These are phyloP conservation scores for Hygrophoropsis aurantiaca DNA, from an alignment of 768 basidiomycete genomes.

Conservation along the genomic window DNA sequence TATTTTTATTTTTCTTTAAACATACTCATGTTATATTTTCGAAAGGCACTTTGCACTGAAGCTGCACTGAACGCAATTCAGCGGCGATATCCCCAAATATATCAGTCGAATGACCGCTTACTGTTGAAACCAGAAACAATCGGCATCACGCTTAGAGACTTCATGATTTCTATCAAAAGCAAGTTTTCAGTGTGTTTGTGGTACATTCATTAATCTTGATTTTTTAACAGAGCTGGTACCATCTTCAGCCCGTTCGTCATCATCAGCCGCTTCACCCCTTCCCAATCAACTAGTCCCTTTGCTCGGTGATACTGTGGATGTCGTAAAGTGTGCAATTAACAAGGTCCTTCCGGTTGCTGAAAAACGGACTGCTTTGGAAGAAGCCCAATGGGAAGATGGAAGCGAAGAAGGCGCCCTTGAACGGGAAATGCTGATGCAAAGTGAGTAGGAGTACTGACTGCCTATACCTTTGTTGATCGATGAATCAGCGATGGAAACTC, in stretches of 20 bases:
- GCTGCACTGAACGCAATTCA: slow-evolving; percentile 96
- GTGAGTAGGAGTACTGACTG: slow-evolving; percentile 41
- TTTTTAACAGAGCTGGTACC: slow-evolving; percentile 77
- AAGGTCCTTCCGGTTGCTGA: slow-evolving; percentile 80
- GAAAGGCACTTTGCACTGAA: slow-evolving; percentile 93
- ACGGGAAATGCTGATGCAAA: slow-evolving; percentile 84
- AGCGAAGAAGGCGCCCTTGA: slow-evolving; percentile 83
- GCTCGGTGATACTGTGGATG: slow-evolving; percentile 64
- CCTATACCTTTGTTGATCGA: slow-evolving; percentile 9
- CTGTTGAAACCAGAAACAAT: slow-evolving; percentile 86
- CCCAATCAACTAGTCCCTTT: slow-evolving; percentile 84
- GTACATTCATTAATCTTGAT: neutral
- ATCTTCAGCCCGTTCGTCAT: slow-evolving; percentile 88
- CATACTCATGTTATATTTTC: slow-evolving; percentile 1
- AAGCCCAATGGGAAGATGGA: slow-evolving; percentile 90
- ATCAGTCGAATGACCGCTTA: slow-evolving; percentile 85
- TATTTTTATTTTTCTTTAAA: slow-evolving; percentile 4
- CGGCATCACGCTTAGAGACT: slow-evolving; percentile 81
- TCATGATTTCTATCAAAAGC: slow-evolving; percentile 98
- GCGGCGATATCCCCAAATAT: slow-evolving; percentile 94
- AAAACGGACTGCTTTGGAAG: slow-evolving; percentile 82
- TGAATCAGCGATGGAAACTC: slow-evolving; percentile 79
- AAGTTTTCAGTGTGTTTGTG: slow-evolving; percentile 23
- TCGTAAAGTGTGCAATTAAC: slow-evolving; percentile 69
- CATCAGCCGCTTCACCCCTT: slow-evolving; percentile 81